phyloP scores from a whole-genome alignment of 352 stramenopile genomes.

The Phytophthora macrochlamydospora region DNA sequence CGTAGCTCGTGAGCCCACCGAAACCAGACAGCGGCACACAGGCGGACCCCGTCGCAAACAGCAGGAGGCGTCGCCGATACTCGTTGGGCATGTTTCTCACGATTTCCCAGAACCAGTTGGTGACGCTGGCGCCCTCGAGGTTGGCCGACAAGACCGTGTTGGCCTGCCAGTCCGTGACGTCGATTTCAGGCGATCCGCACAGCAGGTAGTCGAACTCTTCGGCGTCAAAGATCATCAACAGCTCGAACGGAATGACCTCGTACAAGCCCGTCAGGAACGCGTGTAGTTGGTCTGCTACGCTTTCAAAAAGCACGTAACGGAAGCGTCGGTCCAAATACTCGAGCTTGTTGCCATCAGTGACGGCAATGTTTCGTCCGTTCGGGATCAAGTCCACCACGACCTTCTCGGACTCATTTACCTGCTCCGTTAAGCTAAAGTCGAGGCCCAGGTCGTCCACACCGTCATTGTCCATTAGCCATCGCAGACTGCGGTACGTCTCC shows the following conservation, averaged over 20 bases:
- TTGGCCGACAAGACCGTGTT: constrained; percentile 79
- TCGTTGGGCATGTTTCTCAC: constrained; percentile 89
- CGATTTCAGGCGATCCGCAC: constrained; percentile 95
- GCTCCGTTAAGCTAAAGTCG: constrained; percentile 61
- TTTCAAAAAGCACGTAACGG: constrained; percentile 62
- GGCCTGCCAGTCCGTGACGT: constrained; percentile 95
- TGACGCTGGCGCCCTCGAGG: constrained; percentile 38
- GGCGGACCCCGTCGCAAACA: constrained; percentile 83
- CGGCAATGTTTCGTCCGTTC: constrained; percentile 63
- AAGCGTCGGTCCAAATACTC: constrained; percentile 93
- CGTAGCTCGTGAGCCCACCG: constrained; percentile 75
- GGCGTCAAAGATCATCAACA: constrained; percentile 96
- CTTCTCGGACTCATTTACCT: constrained; percentile 32
- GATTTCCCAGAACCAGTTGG: constrained; percentile 96
- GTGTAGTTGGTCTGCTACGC: constrained; percentile 58
- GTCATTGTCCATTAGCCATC: constrained; percentile 61
- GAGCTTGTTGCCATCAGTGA: constrained; percentile 95
- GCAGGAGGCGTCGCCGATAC: constrained; percentile 71
- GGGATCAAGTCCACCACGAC: constrained; percentile 55
- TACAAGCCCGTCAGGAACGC: constrained; percentile 94
- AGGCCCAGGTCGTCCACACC: constrained; percentile 60
- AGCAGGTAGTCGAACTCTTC: constrained; percentile 98
- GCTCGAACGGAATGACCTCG: constrained; percentile 94
- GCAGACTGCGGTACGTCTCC: constrained; percentile 54
- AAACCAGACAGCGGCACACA: constrained; percentile 82